These are phyloP conservation scores for Syncephalis plumigaleata DNA, from an alignment of 371 early-diverging fungal species.

Conservation along the genomic window DNA sequence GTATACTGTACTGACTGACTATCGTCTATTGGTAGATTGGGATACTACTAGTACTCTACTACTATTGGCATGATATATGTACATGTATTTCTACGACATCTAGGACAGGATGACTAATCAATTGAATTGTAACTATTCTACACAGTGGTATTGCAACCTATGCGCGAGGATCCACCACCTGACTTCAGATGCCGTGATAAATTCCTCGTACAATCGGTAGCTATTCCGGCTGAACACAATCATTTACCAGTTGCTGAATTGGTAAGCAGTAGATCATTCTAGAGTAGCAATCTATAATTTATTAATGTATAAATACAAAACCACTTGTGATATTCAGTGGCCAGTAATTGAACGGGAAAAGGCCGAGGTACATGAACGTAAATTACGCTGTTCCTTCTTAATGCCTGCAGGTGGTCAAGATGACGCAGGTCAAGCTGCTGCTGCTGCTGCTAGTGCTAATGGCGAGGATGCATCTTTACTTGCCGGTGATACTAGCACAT, in stretches of 20 bases:
- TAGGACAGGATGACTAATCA: too few species aligned
- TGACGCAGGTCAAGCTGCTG: background rate
- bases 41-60: background rate
- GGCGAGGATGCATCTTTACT: background rate
- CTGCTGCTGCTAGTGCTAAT: background rate
- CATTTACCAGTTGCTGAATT: constrained; percentile 17
- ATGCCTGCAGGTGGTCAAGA: constrained; percentile 10
- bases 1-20: background rate
- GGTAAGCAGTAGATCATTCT: constrained; percentile 13
- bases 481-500: background rate
- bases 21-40: background rate
- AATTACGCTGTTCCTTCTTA: constrained; percentile 37
- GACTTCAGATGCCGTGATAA: constrained; percentile 86
- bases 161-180: constrained; percentile 61
- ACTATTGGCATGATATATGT: background rate
- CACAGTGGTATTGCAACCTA: constrained; percentile 71
- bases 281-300: background rate
- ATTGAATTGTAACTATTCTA: background rate
- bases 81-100: background rate
- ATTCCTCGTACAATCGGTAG: constrained; percentile 78
- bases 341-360: constrained; percentile 23
- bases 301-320: background rate
- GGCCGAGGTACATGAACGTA: constrained; percentile 34
- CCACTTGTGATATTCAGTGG: constrained; percentile 26
- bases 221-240: constrained; percentile 31